These are phyloP conservation scores for Cerrena zonata DNA, from an alignment of 1,284 basidiomycete species.

Conservation along the genomic window DNA sequence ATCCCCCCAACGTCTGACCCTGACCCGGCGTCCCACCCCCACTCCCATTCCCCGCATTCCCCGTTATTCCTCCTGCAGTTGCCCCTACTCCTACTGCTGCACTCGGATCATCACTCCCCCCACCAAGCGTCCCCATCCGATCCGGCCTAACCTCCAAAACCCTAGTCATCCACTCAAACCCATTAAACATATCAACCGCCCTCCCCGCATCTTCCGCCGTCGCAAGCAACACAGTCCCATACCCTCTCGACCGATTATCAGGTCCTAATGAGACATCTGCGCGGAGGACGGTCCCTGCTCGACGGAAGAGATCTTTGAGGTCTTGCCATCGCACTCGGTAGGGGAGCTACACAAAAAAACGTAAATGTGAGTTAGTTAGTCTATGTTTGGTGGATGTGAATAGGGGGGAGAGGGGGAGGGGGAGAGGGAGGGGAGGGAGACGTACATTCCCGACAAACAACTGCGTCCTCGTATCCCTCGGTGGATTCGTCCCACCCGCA, in stretches of 20 bases:
- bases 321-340: constrained; percentile 96
- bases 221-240: constrained; percentile 88
- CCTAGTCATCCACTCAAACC: constrained; percentile 88
- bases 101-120: not conserved
- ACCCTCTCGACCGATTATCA: constrained; percentile 87
- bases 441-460: constrained; percentile 85
- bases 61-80: constrained; percentile 15
- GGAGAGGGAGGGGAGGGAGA: constrained; percentile 14
- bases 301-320: constrained; percentile 93
- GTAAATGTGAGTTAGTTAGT: constrained; percentile 3
- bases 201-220: constrained; percentile 87
- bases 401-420: constrained; percentile 6
- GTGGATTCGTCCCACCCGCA: constrained; percentile 41
- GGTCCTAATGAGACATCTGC: constrained; percentile 90
- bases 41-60: constrained; percentile 4
- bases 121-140: constrained; percentile 45
- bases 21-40: constrained; percentile 9
- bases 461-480: constrained; percentile 81
- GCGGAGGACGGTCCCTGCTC: constrained; percentile 88
- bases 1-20: not conserved
- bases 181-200: constrained; percentile 86
- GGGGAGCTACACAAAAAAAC: constrained; percentile 57
- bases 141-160: constrained; percentile 84
- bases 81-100: not conserved
- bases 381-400: constrained; percentile 1